Conservation (phyloP, 1,139 yeast species). For the Pichia sp. region DNA sequence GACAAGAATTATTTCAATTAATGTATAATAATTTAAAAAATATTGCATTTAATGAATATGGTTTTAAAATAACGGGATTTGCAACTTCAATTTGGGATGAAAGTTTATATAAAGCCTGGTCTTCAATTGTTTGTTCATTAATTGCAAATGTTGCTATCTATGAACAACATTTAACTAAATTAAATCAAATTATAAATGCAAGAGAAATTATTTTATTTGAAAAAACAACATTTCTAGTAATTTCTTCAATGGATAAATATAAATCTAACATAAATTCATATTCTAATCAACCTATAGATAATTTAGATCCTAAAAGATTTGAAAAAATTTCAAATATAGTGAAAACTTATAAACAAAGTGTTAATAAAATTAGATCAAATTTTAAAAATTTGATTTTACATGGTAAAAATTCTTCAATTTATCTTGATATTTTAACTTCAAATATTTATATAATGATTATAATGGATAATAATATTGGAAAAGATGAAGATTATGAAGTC, state of each 20-base stretch:
- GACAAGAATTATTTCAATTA: constrained; percentile 74
- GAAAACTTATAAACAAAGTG: constrained; percentile 91
- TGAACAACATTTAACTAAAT: constrained; percentile 67
- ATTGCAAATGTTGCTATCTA: constrained; percentile 86
- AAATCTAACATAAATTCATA: constrained; percentile 1
- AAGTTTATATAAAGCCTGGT: constrained; percentile 94
- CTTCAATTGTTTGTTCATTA: constrained; percentile 87
- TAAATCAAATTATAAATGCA: constrained; percentile 74
- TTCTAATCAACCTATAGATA: constrained; percentile 13
- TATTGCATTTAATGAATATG: constrained; percentile 64
- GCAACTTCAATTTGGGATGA: constrained; percentile 99
- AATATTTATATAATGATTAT: constrained; percentile 77
- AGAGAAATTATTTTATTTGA: constrained; percentile 90
- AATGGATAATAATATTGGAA: constrained; percentile 28
- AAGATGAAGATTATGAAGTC: constrained; percentile 32
- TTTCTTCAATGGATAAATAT: constrained; percentile 59
- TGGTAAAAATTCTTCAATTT: constrained; percentile 65
- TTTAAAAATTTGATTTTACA: constrained; percentile 72
- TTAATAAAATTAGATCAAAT: constrained; percentile 79
- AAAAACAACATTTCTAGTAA: constrained; percentile 87
- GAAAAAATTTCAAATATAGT: constrained; percentile 92
- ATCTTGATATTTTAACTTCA: constrained; percentile 63
- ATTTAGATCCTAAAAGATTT: constrained; percentile 80
- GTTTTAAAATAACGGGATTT: constrained; percentile 77
- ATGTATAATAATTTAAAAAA: constrained; percentile 80